A percentile compares a stretch with the other conserved stretches of the same genome.
Evolutionary conservation across 371 early-diverging fungal genomes (phyloP).

Genomic region (Mortierella sp.): DNA sequence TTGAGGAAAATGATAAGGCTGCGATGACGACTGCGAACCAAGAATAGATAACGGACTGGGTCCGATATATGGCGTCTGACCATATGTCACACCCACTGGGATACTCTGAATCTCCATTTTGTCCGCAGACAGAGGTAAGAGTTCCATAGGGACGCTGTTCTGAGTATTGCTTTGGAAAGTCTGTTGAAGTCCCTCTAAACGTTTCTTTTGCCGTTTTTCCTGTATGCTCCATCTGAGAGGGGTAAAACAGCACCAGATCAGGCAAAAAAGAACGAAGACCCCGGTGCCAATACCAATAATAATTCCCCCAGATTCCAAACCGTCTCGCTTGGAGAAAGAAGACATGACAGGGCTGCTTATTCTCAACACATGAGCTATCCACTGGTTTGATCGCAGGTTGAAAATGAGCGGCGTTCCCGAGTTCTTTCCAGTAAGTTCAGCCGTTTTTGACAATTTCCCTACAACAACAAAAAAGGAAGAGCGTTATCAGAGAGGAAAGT

Average conservation of each 20-base stretch:
- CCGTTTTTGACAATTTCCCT: not conserved
- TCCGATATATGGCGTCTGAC: not conserved
- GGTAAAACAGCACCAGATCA: no score
- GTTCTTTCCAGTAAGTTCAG: no score
- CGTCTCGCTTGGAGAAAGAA: no score
- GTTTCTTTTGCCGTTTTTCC: no score
- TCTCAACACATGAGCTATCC: not conserved
- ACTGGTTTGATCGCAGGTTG: not conserved
- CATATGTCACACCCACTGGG: not conserved
- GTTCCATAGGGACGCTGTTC: not conserved
- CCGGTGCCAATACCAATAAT: no score
- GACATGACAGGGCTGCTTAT: no score
- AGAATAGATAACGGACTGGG: not conserved
- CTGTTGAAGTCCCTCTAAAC: no score
- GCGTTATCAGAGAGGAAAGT: no score
- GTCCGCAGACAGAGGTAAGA: not conserved
- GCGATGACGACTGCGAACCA: not conserved
- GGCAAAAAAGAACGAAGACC: no score
- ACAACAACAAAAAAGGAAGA: not conserved
- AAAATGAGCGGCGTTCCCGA: not conserved
- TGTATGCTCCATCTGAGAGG: no score
- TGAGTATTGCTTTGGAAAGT: no score
- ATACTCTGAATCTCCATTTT: not conserved
- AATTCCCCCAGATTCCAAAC: no score
- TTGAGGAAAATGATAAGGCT: not conserved